Percentiles rank a stretch among this genome's conserved stretches.
Evolutionary conservation across 2,329 filamentous ascomycete genomes (phyloP).

Genomic region (Neoscytalidium dimidiatum): DNA sequence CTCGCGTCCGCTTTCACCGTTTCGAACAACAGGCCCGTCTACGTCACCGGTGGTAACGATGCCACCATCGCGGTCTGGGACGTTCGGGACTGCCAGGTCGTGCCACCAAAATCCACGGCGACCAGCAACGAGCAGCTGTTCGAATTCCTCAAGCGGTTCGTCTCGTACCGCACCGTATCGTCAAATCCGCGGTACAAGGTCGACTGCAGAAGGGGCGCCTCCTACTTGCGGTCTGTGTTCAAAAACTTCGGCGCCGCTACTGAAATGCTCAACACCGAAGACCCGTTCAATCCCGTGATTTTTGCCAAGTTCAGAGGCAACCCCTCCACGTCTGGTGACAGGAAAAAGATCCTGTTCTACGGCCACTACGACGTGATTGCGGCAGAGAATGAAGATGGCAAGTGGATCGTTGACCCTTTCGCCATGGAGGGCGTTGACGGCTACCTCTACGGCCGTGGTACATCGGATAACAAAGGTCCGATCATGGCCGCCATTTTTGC

Average conservation of each 20-base stretch:
- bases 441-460: conserved; percentile 92
- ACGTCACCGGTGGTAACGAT: conserved; percentile 93
- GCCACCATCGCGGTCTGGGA: conserved; percentile 88
- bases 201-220: conserved; percentile 90
- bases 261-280: conserved; percentile 82
- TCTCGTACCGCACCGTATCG: conserved; percentile 90
- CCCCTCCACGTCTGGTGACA: conserved; percentile 61
- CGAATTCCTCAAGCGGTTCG: conserved; percentile 73
- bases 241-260: conserved; percentile 88
- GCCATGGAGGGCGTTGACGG: conserved; percentile 86
- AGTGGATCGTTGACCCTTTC: conserved; percentile 89
- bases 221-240: conserved; percentile 86
- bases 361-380: conserved; percentile 97
- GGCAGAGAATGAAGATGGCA: conserved; percentile 77
- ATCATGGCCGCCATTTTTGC: conserved; percentile 93
- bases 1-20: conserved; percentile 77
- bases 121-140: conserved; percentile 65
- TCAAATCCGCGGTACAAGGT: conserved; percentile 82
- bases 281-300: conserved; percentile 85
- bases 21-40: conserved; percentile 74
- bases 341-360: conserved; percentile 92
- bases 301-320: conserved; percentile 84
- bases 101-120: conserved; percentile 47
- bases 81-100: conserved; percentile 58
- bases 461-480: conserved; percentile 96